A percentile compares a stretch with the other conserved stretches of the same genome.
phyloP scores from a whole-genome alignment of 768 basidiomycete species.

The Solioccasus polychromus region DNA sequence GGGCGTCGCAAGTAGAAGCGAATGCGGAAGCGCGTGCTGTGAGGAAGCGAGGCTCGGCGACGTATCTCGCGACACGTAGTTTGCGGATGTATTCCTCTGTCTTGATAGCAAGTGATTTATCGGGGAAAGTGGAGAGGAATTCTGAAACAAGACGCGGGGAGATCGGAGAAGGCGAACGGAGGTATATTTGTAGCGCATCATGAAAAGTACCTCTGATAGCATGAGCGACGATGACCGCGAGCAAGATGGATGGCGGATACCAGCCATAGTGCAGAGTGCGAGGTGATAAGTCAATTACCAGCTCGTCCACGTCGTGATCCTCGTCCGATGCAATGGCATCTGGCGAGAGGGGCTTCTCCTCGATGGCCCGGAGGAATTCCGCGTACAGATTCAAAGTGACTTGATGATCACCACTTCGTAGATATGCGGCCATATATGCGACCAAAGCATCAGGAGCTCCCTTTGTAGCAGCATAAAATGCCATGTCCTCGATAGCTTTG shows the following conservation, averaged over 20 bases:
- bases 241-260: conserved; percentile 38
- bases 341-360: conserved; percentile 17
- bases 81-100: conserved; percentile 45
- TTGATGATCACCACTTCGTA: conserved; percentile 40
- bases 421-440: conserved; percentile 45
- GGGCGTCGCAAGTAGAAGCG: conserved; percentile 31
- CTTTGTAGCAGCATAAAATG: conserved; percentile 44
- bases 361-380: conserved; percentile 30
- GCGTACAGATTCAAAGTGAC: conserved; percentile 46
- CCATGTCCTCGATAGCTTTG: conserved; percentile 43
- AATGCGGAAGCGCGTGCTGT: conserved; percentile 50
- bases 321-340: conserved; percentile 13
- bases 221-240: conserved; percentile 58
- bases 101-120: conserved; percentile 39
- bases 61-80: conserved; percentile 48
- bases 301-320: conserved; percentile 22
- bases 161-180: conserved; percentile 39
- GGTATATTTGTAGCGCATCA: conserved; percentile 46
- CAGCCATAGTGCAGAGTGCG: conserved; percentile 10
- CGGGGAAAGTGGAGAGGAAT: conserved; percentile 40
- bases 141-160: conserved; percentile 31
- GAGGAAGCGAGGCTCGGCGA: conserved; percentile 49
- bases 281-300: conserved; percentile 22
- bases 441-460: conserved; percentile 47
- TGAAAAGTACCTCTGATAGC: conserved; percentile 57